phyloP scores from a whole-genome alignment of 768 basidiomycete genomes.

The Russula abietina region DNA sequence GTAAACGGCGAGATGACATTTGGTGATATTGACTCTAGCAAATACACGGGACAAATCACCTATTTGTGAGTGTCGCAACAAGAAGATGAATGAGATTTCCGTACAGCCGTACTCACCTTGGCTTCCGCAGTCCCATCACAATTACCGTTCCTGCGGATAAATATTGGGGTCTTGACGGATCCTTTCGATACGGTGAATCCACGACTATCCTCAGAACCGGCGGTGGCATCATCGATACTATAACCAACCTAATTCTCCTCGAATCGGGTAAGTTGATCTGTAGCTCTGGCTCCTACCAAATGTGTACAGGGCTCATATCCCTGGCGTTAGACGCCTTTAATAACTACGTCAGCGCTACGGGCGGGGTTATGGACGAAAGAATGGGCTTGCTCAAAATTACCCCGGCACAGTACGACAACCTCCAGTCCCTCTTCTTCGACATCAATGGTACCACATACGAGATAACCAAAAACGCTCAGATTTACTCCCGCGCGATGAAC shows the following conservation, averaged over 20 bases:
- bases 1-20: too few species aligned
- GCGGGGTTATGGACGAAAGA: slow-evolving; percentile 29
- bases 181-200: too few species aligned
- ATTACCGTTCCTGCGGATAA: slow-evolving; percentile 30
- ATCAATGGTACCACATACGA: slow-evolving; percentile 34
- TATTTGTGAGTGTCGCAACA: too few species aligned
- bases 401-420: slow-evolving; percentile 28
- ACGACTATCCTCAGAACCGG: too few species aligned
- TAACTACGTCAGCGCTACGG: slow-evolving; percentile 31
- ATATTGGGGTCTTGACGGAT: slow-evolving; percentile 32
- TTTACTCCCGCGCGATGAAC: slow-evolving; percentile 31
- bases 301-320: slow-evolving; percentile 3
- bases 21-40: too few species aligned
- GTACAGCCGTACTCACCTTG: slow-evolving; percentile 6
- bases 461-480: slow-evolving; percentile 41
- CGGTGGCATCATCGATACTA: too few species aligned
- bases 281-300: too few species aligned
- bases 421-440: slow-evolving; percentile 33
- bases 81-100: too few species aligned
- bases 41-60: too few species aligned
- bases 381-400: slow-evolving; percentile 33
- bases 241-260: too few species aligned
- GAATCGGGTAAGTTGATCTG: too few species aligned
- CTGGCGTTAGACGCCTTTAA: slow-evolving; percentile 29
- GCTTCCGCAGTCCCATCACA: slow-evolving; percentile 29